phyloP scores from a whole-genome alignment of 106 monocot species.

The Ottelia alismoides region DNA sequence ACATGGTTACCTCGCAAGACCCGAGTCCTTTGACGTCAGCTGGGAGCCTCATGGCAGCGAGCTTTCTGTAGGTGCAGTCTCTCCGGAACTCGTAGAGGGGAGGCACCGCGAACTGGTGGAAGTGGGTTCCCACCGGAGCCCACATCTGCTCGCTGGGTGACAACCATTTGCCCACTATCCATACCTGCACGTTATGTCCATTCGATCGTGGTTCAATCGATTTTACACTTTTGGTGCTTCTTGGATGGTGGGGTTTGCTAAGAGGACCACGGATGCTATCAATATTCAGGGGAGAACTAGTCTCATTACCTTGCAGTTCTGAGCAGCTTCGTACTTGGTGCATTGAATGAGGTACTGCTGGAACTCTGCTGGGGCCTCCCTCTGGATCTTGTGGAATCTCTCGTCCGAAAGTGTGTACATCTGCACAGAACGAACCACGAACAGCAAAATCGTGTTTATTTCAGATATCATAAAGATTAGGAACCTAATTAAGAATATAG shows the following conservation, averaged over 20 bases:
- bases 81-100: constrained; percentile 70
- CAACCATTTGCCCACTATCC: constrained; percentile 97
- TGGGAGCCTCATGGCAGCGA: constrained; percentile 87
- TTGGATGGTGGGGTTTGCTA: too few species aligned
- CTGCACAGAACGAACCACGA: too few species aligned
- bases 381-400: constrained; percentile 29
- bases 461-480: too few species aligned
- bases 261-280: too few species aligned
- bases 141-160: constrained; percentile 61
- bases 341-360: constrained; percentile 21
- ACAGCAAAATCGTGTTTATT: too few species aligned
- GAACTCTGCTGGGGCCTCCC: constrained; percentile 15
- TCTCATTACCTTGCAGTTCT: constrained; percentile 12
- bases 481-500: too few species aligned
- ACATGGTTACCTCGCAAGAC: constrained; percentile 93
- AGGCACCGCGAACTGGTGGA: constrained; percentile 96
- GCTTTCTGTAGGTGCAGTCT: constrained; percentile 86
- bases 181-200: constrained; percentile 44
- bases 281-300: too few species aligned
- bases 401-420: constrained; percentile 15
- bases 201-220: too few species aligned
- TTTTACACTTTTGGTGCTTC: too few species aligned
- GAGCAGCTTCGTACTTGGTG: constrained; percentile 26
- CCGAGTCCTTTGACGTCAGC: constrained; percentile 68
- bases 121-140: constrained; percentile 84